Evolutionary conservation across 352 stramenopile genomes (phyloP).

Genomic region (Phytophthora pisi): DNA sequence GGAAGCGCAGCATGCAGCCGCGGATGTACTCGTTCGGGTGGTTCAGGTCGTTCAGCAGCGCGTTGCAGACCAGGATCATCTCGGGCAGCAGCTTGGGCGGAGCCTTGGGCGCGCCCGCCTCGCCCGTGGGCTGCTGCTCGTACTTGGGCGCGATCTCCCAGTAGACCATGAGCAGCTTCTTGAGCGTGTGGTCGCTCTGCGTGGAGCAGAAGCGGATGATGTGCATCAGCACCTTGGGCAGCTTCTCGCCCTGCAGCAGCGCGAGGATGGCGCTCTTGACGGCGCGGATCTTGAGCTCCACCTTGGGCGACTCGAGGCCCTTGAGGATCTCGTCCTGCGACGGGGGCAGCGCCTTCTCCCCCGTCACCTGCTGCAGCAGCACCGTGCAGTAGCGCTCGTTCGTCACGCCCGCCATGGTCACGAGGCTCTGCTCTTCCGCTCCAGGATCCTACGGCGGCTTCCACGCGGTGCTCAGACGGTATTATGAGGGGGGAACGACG

Average conservation of each 20-base stretch:
- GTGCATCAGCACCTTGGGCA: conserved; percentile 99
- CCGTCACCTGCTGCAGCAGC: conserved; percentile 64
- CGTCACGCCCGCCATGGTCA: conserved; percentile 62
- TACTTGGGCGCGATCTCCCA: conserved; percentile 99
- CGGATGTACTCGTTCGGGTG: conserved; percentile 99
- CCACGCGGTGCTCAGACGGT: neutral
- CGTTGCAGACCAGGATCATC: conserved; percentile 99
- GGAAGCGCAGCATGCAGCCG: conserved; percentile 98
- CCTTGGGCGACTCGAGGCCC: conserved; percentile 94
- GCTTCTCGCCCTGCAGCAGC: conserved; percentile 97
- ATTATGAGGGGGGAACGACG: conserved; percentile 16
- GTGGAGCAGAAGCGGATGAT: conserved; percentile 99
- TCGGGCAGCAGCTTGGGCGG: conserved; percentile 97
- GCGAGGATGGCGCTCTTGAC: conserved; percentile 99
- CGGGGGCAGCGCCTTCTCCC: conserved; percentile 70
- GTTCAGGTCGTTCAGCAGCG: conserved; percentile 99
- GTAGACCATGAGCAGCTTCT: conserved; percentile 99
- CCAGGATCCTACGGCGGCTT: conserved; percentile 36
- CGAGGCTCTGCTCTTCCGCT: neutral
- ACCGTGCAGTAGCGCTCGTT: conserved; percentile 90
- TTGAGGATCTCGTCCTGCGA: conserved; percentile 98
- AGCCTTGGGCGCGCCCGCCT: conserved; percentile 37
- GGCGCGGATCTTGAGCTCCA: conserved; percentile 97
- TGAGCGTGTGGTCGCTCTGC: conserved; percentile 98
- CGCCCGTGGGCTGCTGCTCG: conserved; percentile 68